Conservation (phyloP, 768 basidiomycete species). For the Lentinula sp. region DNA sequence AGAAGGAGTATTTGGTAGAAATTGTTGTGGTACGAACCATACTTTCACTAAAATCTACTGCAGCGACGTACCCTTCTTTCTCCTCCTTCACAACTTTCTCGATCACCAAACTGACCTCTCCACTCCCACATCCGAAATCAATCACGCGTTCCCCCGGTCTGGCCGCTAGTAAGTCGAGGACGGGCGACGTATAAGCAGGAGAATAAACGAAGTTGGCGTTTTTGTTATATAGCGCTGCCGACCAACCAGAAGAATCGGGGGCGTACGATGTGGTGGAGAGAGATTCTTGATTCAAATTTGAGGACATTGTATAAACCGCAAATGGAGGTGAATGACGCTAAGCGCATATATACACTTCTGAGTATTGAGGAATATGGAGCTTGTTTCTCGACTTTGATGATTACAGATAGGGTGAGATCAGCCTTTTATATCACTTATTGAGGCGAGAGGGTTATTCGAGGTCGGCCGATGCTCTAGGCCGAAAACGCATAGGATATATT, state of each 20-base stretch:
- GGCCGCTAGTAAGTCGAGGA: conserved; percentile 57
- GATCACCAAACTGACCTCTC: conserved; percentile 63
- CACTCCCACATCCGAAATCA: conserved; percentile 81
- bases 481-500: too few species aligned
- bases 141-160: conserved; percentile 63
- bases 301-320: too few species aligned
- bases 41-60: conserved; percentile 61
- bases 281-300: too few species aligned
- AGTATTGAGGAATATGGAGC: too few species aligned
- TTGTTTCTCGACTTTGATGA: too few species aligned
- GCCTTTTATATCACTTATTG: too few species aligned
- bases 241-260: conserved; percentile 17
- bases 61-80: conserved; percentile 51
- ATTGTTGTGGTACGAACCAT: conserved; percentile 43
- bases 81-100: conserved; percentile 41
- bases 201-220: conserved; percentile 54
- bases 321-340: too few species aligned
- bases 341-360: too few species aligned
- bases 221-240: conserved; percentile 36
- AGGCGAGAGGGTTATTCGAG: too few species aligned
- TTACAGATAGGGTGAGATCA: too few species aligned
- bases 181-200: conserved; percentile 36
- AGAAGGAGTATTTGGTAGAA: too few species aligned
- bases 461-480: too few species aligned
- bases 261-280: background rate